Evolutionary conservation across 2,329 filamentous ascomycete genomes (phyloP).

Genomic region (Penicillium sumatraense): DNA sequence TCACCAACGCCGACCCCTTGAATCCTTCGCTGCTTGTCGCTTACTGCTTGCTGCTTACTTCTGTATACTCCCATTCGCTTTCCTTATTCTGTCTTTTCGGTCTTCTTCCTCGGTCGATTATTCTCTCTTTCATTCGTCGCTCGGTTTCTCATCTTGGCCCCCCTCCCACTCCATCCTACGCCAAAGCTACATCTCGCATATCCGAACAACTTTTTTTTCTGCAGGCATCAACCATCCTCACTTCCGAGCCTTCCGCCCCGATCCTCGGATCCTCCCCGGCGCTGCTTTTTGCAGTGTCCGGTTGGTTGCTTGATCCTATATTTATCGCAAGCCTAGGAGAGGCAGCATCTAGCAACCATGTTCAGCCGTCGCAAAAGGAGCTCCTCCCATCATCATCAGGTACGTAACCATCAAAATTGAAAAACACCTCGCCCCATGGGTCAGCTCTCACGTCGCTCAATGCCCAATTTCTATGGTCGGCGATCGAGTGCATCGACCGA

Average conservation of each 20-base stretch:
- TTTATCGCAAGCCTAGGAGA: conserved; percentile 1
- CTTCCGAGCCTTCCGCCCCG: conserved; percentile 17
- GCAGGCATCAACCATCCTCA: conserved; percentile 5
- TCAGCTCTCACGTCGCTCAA: neutral
- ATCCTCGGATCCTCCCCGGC: conserved; percentile 25
- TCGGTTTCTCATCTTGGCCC: neutral
- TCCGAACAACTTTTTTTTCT: conserved; percentile 5
- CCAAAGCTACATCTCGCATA: neutral
- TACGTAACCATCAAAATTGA: conserved; percentile 19
- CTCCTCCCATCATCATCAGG: conserved; percentile 44
- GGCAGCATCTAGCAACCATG: conserved; percentile 38
- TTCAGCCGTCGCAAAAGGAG: conserved; percentile 47
- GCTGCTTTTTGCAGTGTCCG: conserved; percentile 29
- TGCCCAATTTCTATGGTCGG: neutral
- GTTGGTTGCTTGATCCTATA: conserved; percentile 18
- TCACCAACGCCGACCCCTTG: neutral
- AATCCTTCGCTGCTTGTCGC: neutral
- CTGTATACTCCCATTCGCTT: conserved; percentile 3
- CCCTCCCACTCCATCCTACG: neutral
- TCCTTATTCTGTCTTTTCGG: neutral
- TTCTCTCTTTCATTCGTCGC: conserved; percentile 3
- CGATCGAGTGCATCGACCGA: neutral
- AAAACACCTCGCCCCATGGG: neutral
- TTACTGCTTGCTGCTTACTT: neutral
- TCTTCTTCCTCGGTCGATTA: neutral